A percentile compares a stretch with the other conserved stretches of the same genome.
Conservation (phyloP, 2,329 filamentous ascomycete species). For the Monosporascus sp. region DNA sequence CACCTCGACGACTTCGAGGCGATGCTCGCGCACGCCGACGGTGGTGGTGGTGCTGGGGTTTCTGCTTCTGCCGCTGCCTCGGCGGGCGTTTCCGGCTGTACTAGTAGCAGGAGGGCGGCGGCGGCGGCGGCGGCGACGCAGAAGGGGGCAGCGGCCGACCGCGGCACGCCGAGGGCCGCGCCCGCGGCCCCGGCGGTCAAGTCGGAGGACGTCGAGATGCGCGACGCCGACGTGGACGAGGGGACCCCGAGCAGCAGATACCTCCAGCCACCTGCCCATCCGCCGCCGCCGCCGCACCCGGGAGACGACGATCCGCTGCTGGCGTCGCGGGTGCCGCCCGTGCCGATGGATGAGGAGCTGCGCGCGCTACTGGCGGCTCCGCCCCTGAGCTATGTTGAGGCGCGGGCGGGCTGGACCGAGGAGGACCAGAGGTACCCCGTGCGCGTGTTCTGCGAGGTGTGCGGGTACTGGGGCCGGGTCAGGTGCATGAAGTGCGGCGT, state of each 20-base stretch:
- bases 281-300: conserved; percentile 35
- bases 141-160: background rate
- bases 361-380: conserved; percentile 57
- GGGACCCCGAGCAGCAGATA: background rate
- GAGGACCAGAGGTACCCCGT: conserved; percentile 44
- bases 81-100: background rate
- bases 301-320: conserved; percentile 55
- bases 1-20: conserved; percentile 77
- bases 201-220: conserved; percentile 30
- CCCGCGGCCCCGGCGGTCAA: conserved; percentile 9
- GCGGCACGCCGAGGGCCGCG: background rate
- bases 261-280: conserved; percentile 26
- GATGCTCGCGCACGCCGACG: conserved; percentile 33
- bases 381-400: conserved; percentile 63
- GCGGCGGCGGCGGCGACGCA: conserved; percentile 11
- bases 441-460: conserved; percentile 69
- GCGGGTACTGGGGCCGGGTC: conserved; percentile 75
- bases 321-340: conserved; percentile 48
- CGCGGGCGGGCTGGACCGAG: conserved; percentile 41
- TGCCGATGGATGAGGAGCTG: conserved; percentile 57
- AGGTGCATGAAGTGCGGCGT: conserved; percentile 74
- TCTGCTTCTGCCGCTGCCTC: conserved; percentile 25
- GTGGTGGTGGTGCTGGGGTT: conserved; percentile 13
- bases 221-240: conserved; percentile 26
- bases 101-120: conserved; percentile 17